Conservation (phyloP, 1,139 yeast genomes). For the Pichia inconspicua region DNA sequence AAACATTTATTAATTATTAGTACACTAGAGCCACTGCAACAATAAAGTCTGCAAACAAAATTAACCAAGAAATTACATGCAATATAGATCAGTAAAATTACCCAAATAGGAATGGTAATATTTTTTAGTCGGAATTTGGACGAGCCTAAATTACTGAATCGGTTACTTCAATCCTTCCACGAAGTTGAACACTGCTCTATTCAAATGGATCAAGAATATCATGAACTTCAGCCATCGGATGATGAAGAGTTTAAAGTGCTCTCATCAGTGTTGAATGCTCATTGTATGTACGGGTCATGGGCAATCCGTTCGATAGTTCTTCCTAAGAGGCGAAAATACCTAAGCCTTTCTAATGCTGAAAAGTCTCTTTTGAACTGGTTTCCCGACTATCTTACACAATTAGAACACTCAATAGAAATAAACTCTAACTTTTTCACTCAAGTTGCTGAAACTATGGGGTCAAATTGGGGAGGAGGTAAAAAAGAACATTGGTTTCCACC, state of each 20-base stretch:
- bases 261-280: slow-evolving; percentile 25
- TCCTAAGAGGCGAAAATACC: slow-evolving; percentile 30
- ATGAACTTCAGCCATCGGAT: slow-evolving; percentile 6
- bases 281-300: slow-evolving; percentile 26
- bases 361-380: slow-evolving; percentile 45
- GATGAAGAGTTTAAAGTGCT: slow-evolving; percentile 24
- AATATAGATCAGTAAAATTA: not conserved
- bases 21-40: no score
- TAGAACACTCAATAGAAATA: slow-evolving; percentile 40
- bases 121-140: not conserved
- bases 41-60: no score
- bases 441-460: slow-evolving; percentile 42
- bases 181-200: not conserved
- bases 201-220: not conserved
- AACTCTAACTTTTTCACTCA: slow-evolving; percentile 42
- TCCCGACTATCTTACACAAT: slow-evolving; percentile 35
- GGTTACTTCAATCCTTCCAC: no score
- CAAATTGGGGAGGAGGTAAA: slow-evolving; percentile 46
- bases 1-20: no score
- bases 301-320: slow-evolving; percentile 26
- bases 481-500: slow-evolving; percentile 28
- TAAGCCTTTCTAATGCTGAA: slow-evolving; percentile 35
- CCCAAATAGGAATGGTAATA: not conserved
- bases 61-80: no score
- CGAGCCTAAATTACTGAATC: not conserved